These are phyloP conservation scores for Pseudoscleropodium purum DNA, from an alignment of 225 moss, liverwort and hornwort genomes.

Conservation along the genomic window DNA sequence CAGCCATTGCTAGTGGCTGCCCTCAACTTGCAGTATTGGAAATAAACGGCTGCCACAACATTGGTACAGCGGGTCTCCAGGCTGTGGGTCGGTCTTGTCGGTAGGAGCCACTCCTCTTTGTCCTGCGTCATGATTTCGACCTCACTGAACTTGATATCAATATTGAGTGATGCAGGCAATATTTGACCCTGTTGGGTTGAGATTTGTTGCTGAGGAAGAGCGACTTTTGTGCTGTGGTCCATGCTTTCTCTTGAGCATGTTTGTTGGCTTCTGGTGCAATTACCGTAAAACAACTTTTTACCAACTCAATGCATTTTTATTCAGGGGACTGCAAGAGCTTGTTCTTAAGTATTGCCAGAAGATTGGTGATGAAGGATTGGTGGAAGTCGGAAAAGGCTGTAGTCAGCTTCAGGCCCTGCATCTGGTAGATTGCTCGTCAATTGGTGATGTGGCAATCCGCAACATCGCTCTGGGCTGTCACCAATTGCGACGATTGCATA, in stretches of 20 bases:
- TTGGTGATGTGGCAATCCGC: constrained; percentile 52
- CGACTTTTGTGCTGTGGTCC: not conserved
- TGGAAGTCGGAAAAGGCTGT: constrained; percentile 67
- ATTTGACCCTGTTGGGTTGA: not conserved
- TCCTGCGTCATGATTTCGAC: not conserved
- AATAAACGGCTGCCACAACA: constrained; percentile 70
- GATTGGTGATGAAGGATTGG: constrained; percentile 69
- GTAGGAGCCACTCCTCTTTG: constrained; percentile 11
- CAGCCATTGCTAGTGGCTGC: constrained; percentile 64
- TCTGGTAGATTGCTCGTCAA: constrained; percentile 61
- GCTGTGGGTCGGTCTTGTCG: constrained; percentile 68
- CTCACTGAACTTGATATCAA: not conserved
- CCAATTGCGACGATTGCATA: constrained; percentile 46
- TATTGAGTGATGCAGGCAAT: not conserved
- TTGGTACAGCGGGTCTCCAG: constrained; percentile 67
- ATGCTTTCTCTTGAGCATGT: not conserved
- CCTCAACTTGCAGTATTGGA: constrained; percentile 52
- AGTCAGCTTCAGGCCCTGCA: constrained; percentile 51
- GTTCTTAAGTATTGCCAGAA: constrained; percentile 67
- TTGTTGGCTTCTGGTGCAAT: not conserved
- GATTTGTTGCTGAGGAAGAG: not conserved
- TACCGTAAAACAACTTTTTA: not conserved
- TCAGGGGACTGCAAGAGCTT: constrained; percentile 59
- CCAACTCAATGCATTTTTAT: not conserved
- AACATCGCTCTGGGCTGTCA: constrained; percentile 61